Evolutionary conservation across 2,329 filamentous ascomycete genomes (phyloP).

Genomic region (Metarhizium brunneum): DNA sequence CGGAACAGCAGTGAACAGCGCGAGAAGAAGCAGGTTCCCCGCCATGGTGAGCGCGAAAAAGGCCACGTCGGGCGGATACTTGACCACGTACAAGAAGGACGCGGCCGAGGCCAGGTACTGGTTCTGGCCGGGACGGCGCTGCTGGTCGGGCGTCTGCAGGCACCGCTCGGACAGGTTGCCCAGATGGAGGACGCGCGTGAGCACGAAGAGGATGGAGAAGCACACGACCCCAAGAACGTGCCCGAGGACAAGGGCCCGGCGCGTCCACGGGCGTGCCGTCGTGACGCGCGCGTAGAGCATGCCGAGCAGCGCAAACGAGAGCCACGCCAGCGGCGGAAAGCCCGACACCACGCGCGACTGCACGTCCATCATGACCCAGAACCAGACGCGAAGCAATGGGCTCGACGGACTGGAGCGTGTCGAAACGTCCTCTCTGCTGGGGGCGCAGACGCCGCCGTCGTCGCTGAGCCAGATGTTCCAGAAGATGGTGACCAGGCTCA

Average conservation of each 20-base stretch:
- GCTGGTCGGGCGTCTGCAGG: conserved; percentile 28
- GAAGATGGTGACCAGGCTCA: conserved; percentile 29
- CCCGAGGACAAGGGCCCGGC: conserved; percentile 14
- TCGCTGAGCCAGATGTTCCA: conserved; percentile 39
- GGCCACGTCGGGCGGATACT: conserved; percentile 37
- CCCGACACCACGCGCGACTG: conserved; percentile 22
- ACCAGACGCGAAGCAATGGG: conserved; percentile 29
- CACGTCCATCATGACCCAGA: conserved; percentile 21
- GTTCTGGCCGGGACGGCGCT: conserved; percentile 20
- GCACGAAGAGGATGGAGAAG: conserved; percentile 28
- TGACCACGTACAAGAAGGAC: conserved; percentile 37
- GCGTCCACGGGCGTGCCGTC: conserved; percentile 21
- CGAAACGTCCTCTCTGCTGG: not conserved
- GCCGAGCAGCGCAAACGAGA: conserved; percentile 35
- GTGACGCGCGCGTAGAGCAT: conserved; percentile 33
- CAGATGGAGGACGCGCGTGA: conserved; percentile 30
- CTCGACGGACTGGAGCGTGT: conserved; percentile 8
- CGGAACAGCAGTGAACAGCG: conserved; percentile 26
- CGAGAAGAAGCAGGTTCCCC: conserved; percentile 28
- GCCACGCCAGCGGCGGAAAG: conserved; percentile 36
- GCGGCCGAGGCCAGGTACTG: conserved; percentile 30
- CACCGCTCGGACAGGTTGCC: conserved; percentile 36
- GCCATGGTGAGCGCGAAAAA: conserved; percentile 33
- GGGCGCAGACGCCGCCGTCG: conserved; percentile 25
- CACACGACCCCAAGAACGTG: conserved; percentile 18